These are phyloP conservation scores for Aspergillus fijiensis DNA, from an alignment of 2,329 filamentous ascomycete genomes.

Conservation along the genomic window DNA sequence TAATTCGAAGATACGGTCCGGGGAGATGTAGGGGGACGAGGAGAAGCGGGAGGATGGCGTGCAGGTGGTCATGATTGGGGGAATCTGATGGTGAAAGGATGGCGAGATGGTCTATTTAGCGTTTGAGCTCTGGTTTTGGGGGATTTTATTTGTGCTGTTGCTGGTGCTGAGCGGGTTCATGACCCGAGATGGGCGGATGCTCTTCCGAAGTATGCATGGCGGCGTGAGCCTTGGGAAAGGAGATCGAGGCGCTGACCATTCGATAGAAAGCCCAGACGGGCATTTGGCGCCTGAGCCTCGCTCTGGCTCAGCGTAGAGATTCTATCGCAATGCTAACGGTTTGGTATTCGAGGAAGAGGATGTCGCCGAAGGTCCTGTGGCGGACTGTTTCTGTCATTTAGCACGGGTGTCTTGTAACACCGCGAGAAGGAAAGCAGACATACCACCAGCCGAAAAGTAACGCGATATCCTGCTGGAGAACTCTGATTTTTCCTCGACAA, in stretches of 20 bases:
- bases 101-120: too few species aligned
- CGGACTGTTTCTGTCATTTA: background rate
- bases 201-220: too few species aligned
- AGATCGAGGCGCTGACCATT: constrained; percentile 52
- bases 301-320: constrained; percentile 43
- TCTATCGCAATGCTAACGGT: constrained; percentile 41
- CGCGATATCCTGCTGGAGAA: constrained; percentile 13
- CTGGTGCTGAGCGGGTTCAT: too few species aligned
- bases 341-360: constrained; percentile 50
- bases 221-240: constrained; percentile 48
- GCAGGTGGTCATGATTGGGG: too few species aligned
- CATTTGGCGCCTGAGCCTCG: constrained; percentile 34
- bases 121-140: too few species aligned
- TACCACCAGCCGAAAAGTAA: constrained; percentile 4
- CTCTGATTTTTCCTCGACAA: constrained; percentile 11
- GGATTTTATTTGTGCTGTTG: too few species aligned
- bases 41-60: constrained; percentile 17
- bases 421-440: background rate
- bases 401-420: background rate
- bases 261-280: constrained; percentile 51
- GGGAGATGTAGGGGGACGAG: constrained; percentile 17
- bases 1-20: constrained; percentile 28
- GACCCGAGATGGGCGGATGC: too few species aligned
- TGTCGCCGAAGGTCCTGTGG: constrained; percentile 34
- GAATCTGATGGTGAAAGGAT: too few species aligned